Conservation (phyloP, 495 filamentous ascomycete genomes). For the Penicillium chermesinum region DNA sequence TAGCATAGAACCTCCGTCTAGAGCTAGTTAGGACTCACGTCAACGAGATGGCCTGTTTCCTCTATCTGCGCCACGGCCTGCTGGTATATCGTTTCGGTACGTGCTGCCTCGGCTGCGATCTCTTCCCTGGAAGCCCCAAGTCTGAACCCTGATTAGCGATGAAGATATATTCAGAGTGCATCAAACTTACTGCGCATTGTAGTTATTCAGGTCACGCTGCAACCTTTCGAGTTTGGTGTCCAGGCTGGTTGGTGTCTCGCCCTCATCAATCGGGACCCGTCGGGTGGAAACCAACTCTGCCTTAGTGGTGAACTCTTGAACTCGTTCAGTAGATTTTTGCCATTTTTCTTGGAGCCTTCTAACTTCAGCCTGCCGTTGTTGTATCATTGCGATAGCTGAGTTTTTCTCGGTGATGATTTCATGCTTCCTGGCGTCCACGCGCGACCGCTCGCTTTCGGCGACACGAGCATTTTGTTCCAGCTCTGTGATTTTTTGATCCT, state of each 20-base stretch:
- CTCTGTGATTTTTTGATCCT: slow-evolving; percentile 36
- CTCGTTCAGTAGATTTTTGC: slow-evolving; percentile 38
- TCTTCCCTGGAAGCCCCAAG: slow-evolving; percentile 65
- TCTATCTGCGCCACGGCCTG: slow-evolving; percentile 42
- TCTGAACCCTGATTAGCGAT: slow-evolving; percentile 30
- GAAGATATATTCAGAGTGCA: neutral
- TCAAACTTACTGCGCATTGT: slow-evolving; percentile 42
- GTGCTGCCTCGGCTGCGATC: slow-evolving; percentile 48
- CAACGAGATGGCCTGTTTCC: slow-evolving; percentile 48
- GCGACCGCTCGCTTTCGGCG: slow-evolving; percentile 51
- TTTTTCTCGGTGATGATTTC: slow-evolving; percentile 63
- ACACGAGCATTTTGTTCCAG: slow-evolving; percentile 46
- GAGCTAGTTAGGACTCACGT: slow-evolving; percentile 31
- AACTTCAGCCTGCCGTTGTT: slow-evolving; percentile 45
- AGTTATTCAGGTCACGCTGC: slow-evolving; percentile 47
- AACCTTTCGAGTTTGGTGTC: slow-evolving; percentile 60
- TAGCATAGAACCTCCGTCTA: neutral
- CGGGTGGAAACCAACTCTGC: slow-evolving; percentile 49
- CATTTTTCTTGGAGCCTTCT: slow-evolving; percentile 39
- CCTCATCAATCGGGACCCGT: slow-evolving; percentile 61
- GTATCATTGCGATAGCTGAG: slow-evolving; percentile 47
- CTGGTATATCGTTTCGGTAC: slow-evolving; percentile 38
- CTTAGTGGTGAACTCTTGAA: slow-evolving; percentile 52
- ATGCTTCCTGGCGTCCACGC: slow-evolving; percentile 45
- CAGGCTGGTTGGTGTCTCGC: slow-evolving; percentile 60